These are phyloP conservation scores for Fusarium buharicum DNA, from an alignment of 2,329 filamentous ascomycete genomes.

Conservation along the genomic window DNA sequence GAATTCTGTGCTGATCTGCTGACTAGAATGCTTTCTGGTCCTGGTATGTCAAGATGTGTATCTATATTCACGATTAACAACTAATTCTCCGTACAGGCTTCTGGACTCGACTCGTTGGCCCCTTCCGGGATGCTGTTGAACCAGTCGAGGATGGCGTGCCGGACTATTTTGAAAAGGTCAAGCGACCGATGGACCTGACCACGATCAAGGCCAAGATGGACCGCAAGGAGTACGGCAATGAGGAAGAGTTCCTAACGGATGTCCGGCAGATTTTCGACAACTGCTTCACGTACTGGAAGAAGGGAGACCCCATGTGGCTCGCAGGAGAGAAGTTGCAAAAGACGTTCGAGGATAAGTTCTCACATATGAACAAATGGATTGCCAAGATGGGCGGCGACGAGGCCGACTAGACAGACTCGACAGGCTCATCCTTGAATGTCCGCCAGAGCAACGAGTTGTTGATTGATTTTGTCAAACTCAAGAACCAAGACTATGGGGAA, in stretches of 20 bases:
- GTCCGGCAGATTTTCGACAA: constrained; percentile 71
- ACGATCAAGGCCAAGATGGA: constrained; percentile 72
- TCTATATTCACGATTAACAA: not conserved
- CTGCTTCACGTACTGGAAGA: constrained; percentile 72
- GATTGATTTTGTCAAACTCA: not conserved
- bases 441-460: not conserved
- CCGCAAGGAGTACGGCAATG: constrained; percentile 59
- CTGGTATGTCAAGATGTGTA: constrained; percentile 55
- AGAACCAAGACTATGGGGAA: not conserved
- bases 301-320: constrained; percentile 63
- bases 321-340: constrained; percentile 68
- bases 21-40: constrained; percentile 69
- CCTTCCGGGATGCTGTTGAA: constrained; percentile 69
- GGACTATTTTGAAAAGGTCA: constrained; percentile 70
- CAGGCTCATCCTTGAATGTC: not conserved
- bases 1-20: constrained; percentile 69
- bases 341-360: constrained; percentile 68
- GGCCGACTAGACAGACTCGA: constrained; percentile 38
- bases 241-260: constrained; percentile 66
- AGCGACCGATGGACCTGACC: constrained; percentile 69
- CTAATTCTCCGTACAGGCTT: constrained; percentile 58
- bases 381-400: constrained; percentile 60
- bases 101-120: constrained; percentile 73
- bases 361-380: constrained; percentile 69
- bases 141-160: constrained; percentile 67